phyloP scores from a whole-genome alignment of 352 stramenopile genomes.

The Phytophthora agathidicida region DNA sequence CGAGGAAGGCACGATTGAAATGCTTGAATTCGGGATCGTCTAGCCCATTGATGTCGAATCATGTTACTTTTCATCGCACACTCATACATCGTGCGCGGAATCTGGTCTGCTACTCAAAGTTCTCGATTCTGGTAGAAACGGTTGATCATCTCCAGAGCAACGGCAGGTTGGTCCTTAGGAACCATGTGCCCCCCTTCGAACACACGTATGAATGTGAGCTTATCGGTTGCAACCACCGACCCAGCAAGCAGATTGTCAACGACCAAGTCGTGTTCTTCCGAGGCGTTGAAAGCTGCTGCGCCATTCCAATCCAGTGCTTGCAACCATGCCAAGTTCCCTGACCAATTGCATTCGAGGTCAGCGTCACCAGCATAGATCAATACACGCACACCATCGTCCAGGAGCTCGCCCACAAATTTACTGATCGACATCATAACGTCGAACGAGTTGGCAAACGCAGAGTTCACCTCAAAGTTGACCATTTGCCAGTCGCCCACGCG shows the following conservation, averaged over 20 bases:
- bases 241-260: conserved; percentile 30
- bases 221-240: conserved; percentile 29
- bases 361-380: conserved; percentile 96
- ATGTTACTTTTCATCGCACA: conserved; percentile 8
- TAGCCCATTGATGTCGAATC: conserved; percentile 5
- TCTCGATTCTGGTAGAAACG: conserved; percentile 70
- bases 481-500: conserved; percentile 73
- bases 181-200: conserved; percentile 95
- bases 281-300: conserved; percentile 76
- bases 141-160: conserved; percentile 91
- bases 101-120: conserved; percentile 11
- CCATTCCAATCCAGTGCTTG: conserved; percentile 89
- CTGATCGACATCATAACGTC: conserved; percentile 94
- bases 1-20: not conserved
- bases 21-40: too few relatives aligned
- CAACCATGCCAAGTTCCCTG: conserved; percentile 94
- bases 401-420: conserved; percentile 79
- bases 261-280: conserved; percentile 22
- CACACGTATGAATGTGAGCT: conserved; percentile 87
- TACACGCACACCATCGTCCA: conserved; percentile 71
- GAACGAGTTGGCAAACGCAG: conserved; percentile 68
- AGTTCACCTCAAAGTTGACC: conserved; percentile 92
- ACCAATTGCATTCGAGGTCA: conserved; percentile 97
- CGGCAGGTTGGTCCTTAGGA: conserved; percentile 89
- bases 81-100: not conserved